Evolutionary conservation across 2,329 filamentous ascomycete species (phyloP), one percentile per base, ranked within the genome.

Genomic region (Colletotrichum sp.): DNA sequence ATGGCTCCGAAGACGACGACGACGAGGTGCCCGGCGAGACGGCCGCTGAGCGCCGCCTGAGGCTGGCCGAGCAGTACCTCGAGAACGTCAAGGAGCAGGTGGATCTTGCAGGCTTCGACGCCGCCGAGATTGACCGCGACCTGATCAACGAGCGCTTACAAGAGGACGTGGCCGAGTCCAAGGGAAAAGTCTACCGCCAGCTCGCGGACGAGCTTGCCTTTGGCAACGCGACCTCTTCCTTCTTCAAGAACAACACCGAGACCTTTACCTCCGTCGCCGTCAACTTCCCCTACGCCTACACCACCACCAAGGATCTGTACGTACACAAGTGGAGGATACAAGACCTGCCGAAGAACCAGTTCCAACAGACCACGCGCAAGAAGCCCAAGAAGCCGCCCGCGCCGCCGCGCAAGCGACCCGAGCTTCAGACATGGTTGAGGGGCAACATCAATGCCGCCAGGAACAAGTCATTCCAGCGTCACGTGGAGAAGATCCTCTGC

Each of bases 261-360:
- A 88, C 93, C 34, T 92, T 95, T 67, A 99, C 96, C 8, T 93
- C 93, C 10, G 91, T 98, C 77, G 95, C 96, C 71, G 89, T 95
- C 63, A 94, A 93, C 84, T 88, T 93, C 10, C 96, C 95, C 1
- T 96, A 94, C 83, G 93, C 93, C 70, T 99, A 98, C 86, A 98
- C 96, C 16, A 94, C 95, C 24, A 94, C 94, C 59, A 98, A 96
- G 85, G 96, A 98, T 84, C 88, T 94, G 78, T 92, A 91, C 62
- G 86, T 99, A 76, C 94, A 95, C 80, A 99, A 98, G 85, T 99
- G 96, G 96, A 93, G 94, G 84, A 88, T 98, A 78, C 94, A 95
- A 82, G 90, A 93, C 55, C 85, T 93, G 12, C 90, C 91, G 4
- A 86, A 89, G 78, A 82, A 93, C 80, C 91, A 92, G 86, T 92